A percentile compares a stretch with the other conserved stretches of the same genome.
These are phyloP conservation scores for Xylaria curta DNA, from an alignment of 495 filamentous ascomycete species.

Conservation along the genomic window DNA sequence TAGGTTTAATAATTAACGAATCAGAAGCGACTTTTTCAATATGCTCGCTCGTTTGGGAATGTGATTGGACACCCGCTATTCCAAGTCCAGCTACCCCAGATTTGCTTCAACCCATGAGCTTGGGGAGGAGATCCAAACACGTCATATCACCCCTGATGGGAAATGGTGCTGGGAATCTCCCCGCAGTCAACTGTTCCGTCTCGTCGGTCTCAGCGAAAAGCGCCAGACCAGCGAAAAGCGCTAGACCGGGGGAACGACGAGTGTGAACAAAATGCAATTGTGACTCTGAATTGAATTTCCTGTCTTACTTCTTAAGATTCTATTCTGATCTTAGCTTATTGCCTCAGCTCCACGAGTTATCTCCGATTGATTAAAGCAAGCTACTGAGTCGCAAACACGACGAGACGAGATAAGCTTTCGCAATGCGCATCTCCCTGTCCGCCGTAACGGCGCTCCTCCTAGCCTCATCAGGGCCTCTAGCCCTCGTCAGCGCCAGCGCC, in stretches of 20 bases:
- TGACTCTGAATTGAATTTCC: background rate
- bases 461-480: constrained; percentile 1
- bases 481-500: constrained; percentile 9
- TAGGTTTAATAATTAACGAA: background rate
- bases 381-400: background rate
- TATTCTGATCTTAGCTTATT: too few species aligned
- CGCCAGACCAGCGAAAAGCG: background rate
- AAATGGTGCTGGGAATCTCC: constrained; percentile 3
- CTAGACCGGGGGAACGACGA: too few species aligned
- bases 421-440: constrained; percentile 16
- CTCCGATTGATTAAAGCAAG: background rate
- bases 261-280: background rate
- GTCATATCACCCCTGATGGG: constrained; percentile 3
- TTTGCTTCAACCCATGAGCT: background rate
- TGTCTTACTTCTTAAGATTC: too few species aligned
- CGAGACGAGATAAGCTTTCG: background rate
- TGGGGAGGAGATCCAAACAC: background rate
- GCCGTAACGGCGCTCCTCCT: constrained; percentile 19
- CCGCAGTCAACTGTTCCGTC: constrained; percentile 3
- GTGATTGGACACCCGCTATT: background rate
- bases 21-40: background rate
- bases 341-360: too few species aligned
- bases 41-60: background rate
- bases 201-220: background rate
- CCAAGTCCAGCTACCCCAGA: background rate